Conservation (phyloP, 75 land plant species). For the Azolla pinnata region DNA sequence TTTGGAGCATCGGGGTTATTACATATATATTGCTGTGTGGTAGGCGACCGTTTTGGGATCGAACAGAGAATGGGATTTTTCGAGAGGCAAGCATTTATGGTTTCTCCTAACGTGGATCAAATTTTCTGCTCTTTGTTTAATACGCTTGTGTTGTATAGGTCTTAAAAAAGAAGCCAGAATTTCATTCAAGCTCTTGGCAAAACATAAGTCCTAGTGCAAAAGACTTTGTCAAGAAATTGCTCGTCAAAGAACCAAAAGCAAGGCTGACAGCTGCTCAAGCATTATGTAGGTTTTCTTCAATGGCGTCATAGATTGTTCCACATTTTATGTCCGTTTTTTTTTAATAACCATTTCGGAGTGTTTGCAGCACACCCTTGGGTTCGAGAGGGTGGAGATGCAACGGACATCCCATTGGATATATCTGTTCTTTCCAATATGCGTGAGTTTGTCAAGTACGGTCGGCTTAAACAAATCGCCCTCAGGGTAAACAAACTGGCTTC, state of each 20-base stretch:
- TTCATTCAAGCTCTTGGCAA: conserved; percentile 86
- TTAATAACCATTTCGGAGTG: too few relatives aligned
- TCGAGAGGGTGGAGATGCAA: conserved; percentile 88
- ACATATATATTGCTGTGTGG: conserved; percentile 32
- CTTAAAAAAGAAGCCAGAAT: conserved; percentile 80
- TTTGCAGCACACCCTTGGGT: conserved; percentile 97
- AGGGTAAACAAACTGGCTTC: conserved; percentile 34
- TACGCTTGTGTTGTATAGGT: conserved; percentile 31
- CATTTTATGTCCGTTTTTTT: not conserved
- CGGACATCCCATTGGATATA: conserved; percentile 90
- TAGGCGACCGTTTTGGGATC: conserved; percentile 31
- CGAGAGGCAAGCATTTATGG: conserved; percentile 12
- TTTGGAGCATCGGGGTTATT: conserved; percentile 32
- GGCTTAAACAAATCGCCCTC: conserved; percentile 86
- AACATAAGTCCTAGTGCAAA: conserved; percentile 65
- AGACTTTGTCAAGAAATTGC: conserved; percentile 77
- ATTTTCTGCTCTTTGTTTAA: not conserved
- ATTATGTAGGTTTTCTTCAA: conserved; percentile 46
- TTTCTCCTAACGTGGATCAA: not conserved
- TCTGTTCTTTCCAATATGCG: conserved; percentile 86
- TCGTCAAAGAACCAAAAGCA: conserved; percentile 79
- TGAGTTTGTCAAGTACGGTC: conserved; percentile 90
- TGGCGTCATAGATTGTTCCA: not conserved
- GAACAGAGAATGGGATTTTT: conserved; percentile 31
- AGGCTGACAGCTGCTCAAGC: conserved; percentile 96